These are phyloP conservation scores for Verticillium nubilum DNA, from an alignment of 2,329 filamentous ascomycete species.

Conservation along the genomic window DNA sequence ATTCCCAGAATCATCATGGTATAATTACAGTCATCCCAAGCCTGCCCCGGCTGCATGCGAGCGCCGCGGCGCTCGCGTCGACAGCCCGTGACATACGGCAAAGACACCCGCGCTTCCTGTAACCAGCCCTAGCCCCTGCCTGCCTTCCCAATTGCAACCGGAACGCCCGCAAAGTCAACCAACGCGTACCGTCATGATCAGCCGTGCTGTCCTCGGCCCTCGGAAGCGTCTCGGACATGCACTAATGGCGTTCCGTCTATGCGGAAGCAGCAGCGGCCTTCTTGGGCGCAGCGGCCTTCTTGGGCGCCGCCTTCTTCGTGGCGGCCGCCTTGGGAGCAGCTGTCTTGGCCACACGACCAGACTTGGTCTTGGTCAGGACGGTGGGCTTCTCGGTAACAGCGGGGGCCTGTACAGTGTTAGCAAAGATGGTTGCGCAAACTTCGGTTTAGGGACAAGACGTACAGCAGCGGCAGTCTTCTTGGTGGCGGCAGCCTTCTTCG, in stretches of 20 bases:
- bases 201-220: not conserved
- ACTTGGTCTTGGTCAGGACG: slow-evolving; percentile 76
- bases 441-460: not conserved
- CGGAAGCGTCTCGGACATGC: not conserved
- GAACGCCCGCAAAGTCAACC: not conserved
- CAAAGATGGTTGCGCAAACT: not conserved
- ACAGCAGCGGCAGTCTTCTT: slow-evolving; percentile 17
- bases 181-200: not conserved
- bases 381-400: slow-evolving; percentile 65
- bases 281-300: slow-evolving; percentile 33
- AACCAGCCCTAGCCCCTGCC: not conserved
- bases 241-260: slow-evolving; percentile 1
- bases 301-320: slow-evolving; percentile 37
- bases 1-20: slow-evolving; percentile 2
- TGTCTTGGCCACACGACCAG: slow-evolving; percentile 75
- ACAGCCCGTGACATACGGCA: not conserved
- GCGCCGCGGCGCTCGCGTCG: not conserved
- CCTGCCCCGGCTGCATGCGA: not conserved
- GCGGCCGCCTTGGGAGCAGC: slow-evolving; percentile 42
- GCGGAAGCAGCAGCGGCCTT: slow-evolving; percentile 9
- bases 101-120: not conserved
- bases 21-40: slow-evolving; percentile 7
- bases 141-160: not conserved
- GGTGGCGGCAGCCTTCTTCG: slow-evolving; percentile 15
- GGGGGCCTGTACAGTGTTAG: slow-evolving; percentile 33